A percentile compares a stretch with the other conserved stretches of the same genome.
Evolutionary conservation across 768 basidiomycete species (phyloP).

Genomic region (Boletus tomentosulus): DNA sequence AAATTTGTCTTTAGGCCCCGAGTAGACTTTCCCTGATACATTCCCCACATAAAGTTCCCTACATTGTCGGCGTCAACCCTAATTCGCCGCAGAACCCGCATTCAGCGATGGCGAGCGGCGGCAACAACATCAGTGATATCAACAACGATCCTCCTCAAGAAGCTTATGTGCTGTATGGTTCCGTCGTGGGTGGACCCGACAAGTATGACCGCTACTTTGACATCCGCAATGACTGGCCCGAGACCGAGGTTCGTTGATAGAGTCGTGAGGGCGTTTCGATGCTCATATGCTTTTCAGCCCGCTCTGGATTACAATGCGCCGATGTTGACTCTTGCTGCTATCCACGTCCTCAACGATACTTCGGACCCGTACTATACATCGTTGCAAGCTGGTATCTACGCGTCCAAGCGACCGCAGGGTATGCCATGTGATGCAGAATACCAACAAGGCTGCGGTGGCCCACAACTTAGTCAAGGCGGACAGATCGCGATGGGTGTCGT

Average conservation of each 20-base stretch:
- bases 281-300: constrained; percentile 37
- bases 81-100: constrained; percentile 91
- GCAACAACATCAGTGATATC: constrained; percentile 61
- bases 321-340: constrained; percentile 79
- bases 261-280: not conserved
- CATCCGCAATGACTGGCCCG: constrained; percentile 84
- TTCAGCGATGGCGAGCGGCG: constrained; percentile 85
- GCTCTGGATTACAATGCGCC: constrained; percentile 91
- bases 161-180: constrained; percentile 80
- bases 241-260: constrained; percentile 62
- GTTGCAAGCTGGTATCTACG: constrained; percentile 65
- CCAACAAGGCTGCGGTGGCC: constrained; percentile 44
- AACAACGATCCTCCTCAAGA: constrained; percentile 69
- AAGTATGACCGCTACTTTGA: constrained; percentile 74
- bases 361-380: constrained; percentile 76
- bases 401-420: constrained; percentile 56
- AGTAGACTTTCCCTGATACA: not conserved
- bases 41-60: constrained; percentile 30
- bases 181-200: constrained; percentile 84
- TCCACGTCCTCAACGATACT: constrained; percentile 62
- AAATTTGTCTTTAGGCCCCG: constrained; percentile 10
- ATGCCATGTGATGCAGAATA: constrained; percentile 77
- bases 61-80: constrained; percentile 85
- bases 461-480: constrained; percentile 52
- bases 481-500: constrained; percentile 70